phyloP scores from a whole-genome alignment of 306 rosid species.

The Sindora glabra region DNA sequence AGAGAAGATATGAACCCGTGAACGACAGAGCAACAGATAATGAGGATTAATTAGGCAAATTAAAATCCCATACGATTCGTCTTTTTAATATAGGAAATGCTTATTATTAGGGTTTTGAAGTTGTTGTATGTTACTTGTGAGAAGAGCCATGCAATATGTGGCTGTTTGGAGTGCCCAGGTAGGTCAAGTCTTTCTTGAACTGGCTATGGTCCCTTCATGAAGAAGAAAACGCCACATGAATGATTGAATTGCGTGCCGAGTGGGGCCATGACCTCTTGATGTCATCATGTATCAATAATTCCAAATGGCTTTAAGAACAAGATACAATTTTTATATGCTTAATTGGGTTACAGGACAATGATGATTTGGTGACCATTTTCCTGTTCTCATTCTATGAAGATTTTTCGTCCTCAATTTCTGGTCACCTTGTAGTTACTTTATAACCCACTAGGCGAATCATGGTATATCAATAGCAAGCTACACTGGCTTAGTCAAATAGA shows the following conservation, averaged over 20 bases:
- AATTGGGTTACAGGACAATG: too few relatives aligned
- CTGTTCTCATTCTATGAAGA: too few relatives aligned
- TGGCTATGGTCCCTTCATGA: constrained; percentile 3
- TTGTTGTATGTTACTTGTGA: neutral
- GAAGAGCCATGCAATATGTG: neutral
- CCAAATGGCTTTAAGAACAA: constrained; percentile 16
- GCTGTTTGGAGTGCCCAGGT: constrained; percentile 15
- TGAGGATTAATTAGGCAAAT: constrained; percentile 8
- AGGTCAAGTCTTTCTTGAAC: neutral
- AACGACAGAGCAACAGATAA: constrained; percentile 10
- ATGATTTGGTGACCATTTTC: too few relatives aligned
- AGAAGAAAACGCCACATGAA: neutral
- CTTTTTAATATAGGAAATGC: neutral
- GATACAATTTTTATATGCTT: neutral
- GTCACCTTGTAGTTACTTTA: too few relatives aligned
- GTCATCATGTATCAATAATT: constrained; percentile 30
- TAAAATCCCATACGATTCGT: constrained; percentile 12
- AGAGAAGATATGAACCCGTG: neutral
- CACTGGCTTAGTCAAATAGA: too few relatives aligned
- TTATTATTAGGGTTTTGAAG: neutral
- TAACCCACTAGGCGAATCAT: too few relatives aligned
- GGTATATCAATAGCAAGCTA: too few relatives aligned
- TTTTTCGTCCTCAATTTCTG: too few relatives aligned
- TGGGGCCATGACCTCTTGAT: neutral
- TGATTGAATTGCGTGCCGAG: constrained; percentile 17